These are phyloP conservation scores for Trebouxia sp. DNA, from an alignment of 139 green algal species.

Conservation along the genomic window DNA sequence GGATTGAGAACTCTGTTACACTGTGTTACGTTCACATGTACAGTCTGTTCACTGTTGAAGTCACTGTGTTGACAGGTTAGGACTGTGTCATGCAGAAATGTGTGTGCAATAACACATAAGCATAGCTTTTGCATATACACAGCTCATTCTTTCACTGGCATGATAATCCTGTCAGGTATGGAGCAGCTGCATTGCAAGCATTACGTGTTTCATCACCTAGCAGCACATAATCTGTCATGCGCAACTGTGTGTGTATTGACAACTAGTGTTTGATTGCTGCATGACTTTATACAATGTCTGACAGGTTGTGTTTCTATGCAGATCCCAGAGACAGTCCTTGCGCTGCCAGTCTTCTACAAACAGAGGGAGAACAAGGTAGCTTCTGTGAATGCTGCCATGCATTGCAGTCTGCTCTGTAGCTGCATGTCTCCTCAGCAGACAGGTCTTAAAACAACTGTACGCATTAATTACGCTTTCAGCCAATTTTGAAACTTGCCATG, in stretches of 20 bases:
- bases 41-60: not conserved
- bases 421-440: no score
- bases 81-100: not conserved
- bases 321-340: slow-evolving; percentile 33
- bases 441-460: no score
- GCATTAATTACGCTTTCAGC: no score
- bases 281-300: not conserved
- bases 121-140: no score
- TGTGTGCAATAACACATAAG: not conserved
- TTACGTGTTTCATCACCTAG: not conserved
- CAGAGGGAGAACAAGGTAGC: slow-evolving; percentile 48
- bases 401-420: no score
- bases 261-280: not conserved
- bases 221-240: not conserved
- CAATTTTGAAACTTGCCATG: no score
- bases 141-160: no score
- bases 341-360: slow-evolving; percentile 52
- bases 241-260: not conserved
- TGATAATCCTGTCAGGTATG: no score
- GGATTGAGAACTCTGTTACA: no score
- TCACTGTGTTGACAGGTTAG: not conserved
- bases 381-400: no score
- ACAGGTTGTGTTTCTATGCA: not conserved
- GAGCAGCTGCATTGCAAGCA: no score
- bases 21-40: not conserved